Evolutionary conservation across 208 protist species (phyloP).

Genomic region (Strigomonas galati): DNA sequence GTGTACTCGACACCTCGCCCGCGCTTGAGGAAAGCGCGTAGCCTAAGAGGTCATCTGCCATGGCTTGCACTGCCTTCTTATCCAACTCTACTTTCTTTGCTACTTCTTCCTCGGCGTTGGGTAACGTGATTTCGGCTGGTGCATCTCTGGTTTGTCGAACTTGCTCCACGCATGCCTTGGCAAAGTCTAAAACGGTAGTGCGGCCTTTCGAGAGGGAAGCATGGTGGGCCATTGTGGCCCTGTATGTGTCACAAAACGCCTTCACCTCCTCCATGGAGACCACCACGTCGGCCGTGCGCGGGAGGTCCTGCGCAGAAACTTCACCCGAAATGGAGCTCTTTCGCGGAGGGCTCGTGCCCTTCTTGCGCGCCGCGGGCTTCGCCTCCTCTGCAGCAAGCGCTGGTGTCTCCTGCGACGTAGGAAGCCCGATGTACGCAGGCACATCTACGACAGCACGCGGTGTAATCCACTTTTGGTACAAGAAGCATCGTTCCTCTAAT

Average conservation of each 20-base stretch:
- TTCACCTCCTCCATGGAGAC: slow-evolving; percentile 24
- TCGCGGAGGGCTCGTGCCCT: not conserved
- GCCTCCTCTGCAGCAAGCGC: slow-evolving; percentile 11
- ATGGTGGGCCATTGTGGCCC: not conserved
- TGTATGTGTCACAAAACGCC: not conserved
- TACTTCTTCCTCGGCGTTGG: not conserved
- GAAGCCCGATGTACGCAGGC: slow-evolving; percentile 33
- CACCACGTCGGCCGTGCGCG: not conserved
- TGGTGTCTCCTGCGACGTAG: slow-evolving; percentile 24
- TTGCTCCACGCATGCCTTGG: not conserved
- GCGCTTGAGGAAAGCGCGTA: not conserved
- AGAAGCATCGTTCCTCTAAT: slow-evolving; percentile 22
- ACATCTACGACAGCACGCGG: slow-evolving; percentile 24
- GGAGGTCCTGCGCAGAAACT: not conserved
- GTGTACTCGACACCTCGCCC: not conserved
- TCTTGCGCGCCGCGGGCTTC: slow-evolving; percentile 9
- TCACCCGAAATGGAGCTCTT: not conserved
- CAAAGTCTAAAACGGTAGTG: not conserved
- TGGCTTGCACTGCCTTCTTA: not conserved
- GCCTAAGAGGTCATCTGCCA: too few species aligned
- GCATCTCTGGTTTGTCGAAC: not conserved
- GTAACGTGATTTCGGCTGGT: not conserved
- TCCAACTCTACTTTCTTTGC: not conserved
- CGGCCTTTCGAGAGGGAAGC: not conserved
- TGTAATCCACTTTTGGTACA: slow-evolving; percentile 28